These are phyloP conservation scores for Pelargonium australe DNA, from an alignment of 441 rosid species.

Conservation along the genomic window DNA sequence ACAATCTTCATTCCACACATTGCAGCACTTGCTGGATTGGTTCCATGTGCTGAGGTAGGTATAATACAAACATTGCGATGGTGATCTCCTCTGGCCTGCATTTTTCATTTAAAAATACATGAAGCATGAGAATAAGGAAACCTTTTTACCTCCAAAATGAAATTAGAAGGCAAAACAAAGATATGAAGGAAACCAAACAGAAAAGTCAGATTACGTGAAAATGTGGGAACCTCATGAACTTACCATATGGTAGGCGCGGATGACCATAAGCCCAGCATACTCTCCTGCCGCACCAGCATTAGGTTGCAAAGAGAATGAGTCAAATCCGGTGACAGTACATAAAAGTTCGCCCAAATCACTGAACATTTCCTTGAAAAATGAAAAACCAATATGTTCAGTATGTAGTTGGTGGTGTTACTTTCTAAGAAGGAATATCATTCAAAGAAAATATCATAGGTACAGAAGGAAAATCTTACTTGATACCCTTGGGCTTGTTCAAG, in stretches of 20 bases:
- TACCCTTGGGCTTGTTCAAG: constrained; percentile 81
- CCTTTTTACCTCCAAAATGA: no score
- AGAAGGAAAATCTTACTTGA: constrained; percentile 50
- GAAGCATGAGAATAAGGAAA: not conserved
- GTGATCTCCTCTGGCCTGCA: constrained; percentile 90
- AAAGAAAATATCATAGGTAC: no score
- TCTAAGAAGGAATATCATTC: no score
- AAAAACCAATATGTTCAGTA: no score
- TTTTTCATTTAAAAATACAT: constrained; percentile 13
- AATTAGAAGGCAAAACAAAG: no score
- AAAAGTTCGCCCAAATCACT: constrained; percentile 63
- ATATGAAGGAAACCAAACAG: not conserved
- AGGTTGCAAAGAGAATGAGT: constrained; percentile 96
- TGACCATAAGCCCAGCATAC: constrained; percentile 97
- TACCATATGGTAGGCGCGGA: constrained; percentile 93
- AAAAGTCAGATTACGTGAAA: not conserved
- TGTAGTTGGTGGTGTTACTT: no score
- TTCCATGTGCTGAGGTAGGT: constrained; percentile 96
- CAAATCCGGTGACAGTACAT: constrained; percentile 86
- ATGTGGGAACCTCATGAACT: not conserved
- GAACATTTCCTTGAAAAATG: constrained; percentile 72
- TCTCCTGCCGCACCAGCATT: constrained; percentile 98
- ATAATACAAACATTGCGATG: constrained; percentile 94
- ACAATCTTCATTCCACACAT: constrained; percentile 99
- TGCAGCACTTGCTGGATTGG: constrained; percentile 99